phyloP scores from a whole-genome alignment of 2,329 filamentous ascomycete genomes.

The Cordyceps cateniannulata region DNA sequence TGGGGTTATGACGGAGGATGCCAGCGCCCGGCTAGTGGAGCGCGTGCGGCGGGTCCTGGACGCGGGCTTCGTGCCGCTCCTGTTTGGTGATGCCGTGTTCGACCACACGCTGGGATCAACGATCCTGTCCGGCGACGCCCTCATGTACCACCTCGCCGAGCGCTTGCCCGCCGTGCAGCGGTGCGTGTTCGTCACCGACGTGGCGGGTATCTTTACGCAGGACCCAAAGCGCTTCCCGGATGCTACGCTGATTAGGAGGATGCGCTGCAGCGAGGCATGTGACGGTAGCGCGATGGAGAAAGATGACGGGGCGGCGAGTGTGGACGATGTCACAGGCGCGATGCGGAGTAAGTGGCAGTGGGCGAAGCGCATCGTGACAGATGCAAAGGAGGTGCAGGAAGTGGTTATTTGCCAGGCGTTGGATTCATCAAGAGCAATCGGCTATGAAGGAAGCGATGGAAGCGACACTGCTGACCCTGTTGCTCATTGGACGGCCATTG shows the following conservation, averaged over 20 bases:
- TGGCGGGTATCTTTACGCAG: constrained; percentile 7
- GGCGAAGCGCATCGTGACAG: constrained; percentile 11
- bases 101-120: constrained; percentile 1
- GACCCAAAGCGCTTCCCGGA: constrained; percentile 6
- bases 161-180: not conserved
- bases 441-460: not conserved
- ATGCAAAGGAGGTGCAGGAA: not conserved
- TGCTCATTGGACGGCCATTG: not conserved
- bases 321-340: constrained; percentile 12
- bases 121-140: constrained; percentile 10
- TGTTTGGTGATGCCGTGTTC: constrained; percentile 12
- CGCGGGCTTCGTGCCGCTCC: constrained; percentile 9
- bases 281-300: not conserved
- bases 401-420: constrained; percentile 8
- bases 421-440: not conserved
- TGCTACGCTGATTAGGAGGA: not conserved
- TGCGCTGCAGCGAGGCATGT: not conserved
- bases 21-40: not conserved
- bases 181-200: constrained; percentile 12
- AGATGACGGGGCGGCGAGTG: not conserved
- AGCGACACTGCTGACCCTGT: not conserved
- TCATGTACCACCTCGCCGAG: constrained; percentile 12
- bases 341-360: constrained; percentile 14
- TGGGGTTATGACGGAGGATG: not conserved
- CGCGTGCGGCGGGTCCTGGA: constrained; percentile 4